Conservation (phyloP, 805 yeast species). For the Huiozyma naganishii region DNA sequence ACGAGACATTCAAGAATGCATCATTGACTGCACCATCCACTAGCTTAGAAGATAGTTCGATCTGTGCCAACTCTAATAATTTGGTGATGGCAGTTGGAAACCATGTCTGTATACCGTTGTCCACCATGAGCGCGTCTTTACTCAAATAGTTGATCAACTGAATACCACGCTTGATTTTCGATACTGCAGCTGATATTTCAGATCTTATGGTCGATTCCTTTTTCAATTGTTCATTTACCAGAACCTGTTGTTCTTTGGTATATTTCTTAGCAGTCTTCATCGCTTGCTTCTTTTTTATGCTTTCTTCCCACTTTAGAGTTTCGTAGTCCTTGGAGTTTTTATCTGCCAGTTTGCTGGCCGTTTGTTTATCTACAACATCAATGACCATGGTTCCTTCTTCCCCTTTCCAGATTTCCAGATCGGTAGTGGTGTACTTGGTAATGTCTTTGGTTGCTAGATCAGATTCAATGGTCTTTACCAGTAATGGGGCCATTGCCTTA, state of each 20-base stretch:
- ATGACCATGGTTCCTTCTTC: conserved; percentile 60
- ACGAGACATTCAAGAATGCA: conserved; percentile 46
- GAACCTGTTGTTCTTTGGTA: conserved; percentile 63
- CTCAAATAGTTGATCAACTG: conserved; percentile 46
- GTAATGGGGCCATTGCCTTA: conserved; percentile 38
- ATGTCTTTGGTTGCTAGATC: conserved; percentile 34
- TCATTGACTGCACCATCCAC: conserved; percentile 36
- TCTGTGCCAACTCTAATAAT: conserved; percentile 36
- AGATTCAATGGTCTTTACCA: conserved; percentile 33
- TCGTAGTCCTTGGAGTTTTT: conserved; percentile 80
- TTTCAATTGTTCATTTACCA: conserved; percentile 50
- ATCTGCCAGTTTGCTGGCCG: conserved; percentile 37
- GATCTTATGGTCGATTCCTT: conserved; percentile 51
- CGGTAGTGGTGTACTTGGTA: conserved; percentile 35
- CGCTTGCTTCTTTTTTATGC: conserved; percentile 63
- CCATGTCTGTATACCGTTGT: conserved; percentile 63
- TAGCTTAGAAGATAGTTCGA: conserved; percentile 26
- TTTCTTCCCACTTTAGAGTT: conserved; percentile 82
- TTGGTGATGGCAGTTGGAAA: conserved; percentile 50
- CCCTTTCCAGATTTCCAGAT: conserved; percentile 56
- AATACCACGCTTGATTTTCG: conserved; percentile 38
- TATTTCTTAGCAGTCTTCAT: conserved; percentile 42
- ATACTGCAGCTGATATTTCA: conserved; percentile 31
- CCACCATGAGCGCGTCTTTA: conserved; percentile 36
- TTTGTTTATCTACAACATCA: conserved; percentile 43